These are phyloP conservation scores for Pulveroboletus frians DNA, from an alignment of 768 basidiomycete species.

Conservation along the genomic window DNA sequence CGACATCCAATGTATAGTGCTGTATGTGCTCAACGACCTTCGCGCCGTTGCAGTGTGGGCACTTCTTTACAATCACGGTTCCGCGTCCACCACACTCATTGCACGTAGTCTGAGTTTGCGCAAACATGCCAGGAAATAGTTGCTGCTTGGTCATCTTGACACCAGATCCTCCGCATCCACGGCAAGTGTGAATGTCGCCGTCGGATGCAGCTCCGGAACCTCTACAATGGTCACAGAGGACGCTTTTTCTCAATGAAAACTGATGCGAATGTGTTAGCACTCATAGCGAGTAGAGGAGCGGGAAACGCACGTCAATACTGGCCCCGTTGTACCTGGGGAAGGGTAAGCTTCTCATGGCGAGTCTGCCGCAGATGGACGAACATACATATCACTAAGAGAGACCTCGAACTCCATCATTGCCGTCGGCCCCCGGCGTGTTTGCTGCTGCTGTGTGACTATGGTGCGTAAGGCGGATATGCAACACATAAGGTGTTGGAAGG, in stretches of 20 bases:
- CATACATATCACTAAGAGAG: conserved; percentile 76
- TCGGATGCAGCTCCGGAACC: conserved; percentile 92
- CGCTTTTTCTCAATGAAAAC: conserved; percentile 89
- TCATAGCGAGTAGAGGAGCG: background rate
- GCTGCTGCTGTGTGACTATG: conserved; percentile 40
- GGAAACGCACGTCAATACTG: conserved; percentile 64
- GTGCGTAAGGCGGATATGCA: background rate
- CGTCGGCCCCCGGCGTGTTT: conserved; percentile 70
- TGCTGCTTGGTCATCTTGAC: conserved; percentile 81
- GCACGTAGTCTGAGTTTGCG: conserved; percentile 79
- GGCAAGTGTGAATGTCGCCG: conserved; percentile 81
- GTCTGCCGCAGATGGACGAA: conserved; percentile 2
- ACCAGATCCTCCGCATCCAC: conserved; percentile 79
- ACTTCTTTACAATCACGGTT: conserved; percentile 66
- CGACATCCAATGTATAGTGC: conserved; percentile 80
- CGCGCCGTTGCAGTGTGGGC: conserved; percentile 75
- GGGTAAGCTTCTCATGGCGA: conserved; percentile 1
- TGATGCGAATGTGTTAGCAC: conserved; percentile 29
- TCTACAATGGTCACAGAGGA: conserved; percentile 95
- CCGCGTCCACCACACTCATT: conserved; percentile 84
- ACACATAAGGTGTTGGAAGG: conserved; percentile 10
- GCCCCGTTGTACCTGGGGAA: conserved; percentile 70
- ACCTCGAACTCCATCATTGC: conserved; percentile 83
- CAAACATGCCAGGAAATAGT: conserved; percentile 96
- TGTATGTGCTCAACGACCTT: conserved; percentile 81